Evolutionary conservation across 2,329 filamentous ascomycete species (phyloP).

Genomic region (Trichoderma sp.): DNA sequence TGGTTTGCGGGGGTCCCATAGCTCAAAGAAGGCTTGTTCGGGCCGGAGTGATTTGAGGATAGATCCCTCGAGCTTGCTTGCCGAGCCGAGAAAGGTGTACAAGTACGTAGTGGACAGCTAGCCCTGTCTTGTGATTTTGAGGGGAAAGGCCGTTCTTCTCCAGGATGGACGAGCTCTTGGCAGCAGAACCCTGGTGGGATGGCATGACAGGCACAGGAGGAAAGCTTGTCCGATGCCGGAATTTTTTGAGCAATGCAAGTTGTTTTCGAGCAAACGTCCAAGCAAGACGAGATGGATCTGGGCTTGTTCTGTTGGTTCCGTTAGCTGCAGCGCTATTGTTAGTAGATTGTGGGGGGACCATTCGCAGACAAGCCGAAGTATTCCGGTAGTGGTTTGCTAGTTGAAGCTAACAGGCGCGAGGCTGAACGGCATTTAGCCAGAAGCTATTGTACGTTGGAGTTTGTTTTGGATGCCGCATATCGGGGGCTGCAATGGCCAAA

Average conservation of each 20-base stretch:
- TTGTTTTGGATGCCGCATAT: conserved; percentile 1
- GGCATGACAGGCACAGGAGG: not conserved
- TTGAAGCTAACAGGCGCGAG: conserved; percentile 2
- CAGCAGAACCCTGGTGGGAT: not conserved
- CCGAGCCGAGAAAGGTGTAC: conserved; percentile 6
- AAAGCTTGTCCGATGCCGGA: conserved; percentile 12
- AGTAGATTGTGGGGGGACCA: conserved; percentile 22
- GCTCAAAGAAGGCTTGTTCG: not conserved
- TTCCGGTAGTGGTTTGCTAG: conserved; percentile 20
- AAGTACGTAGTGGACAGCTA: not conserved
- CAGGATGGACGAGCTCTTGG: not conserved
- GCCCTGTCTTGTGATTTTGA: conserved; percentile 13
- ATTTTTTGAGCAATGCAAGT: not conserved
- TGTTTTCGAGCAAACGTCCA: not conserved
- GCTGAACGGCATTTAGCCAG: not conserved
- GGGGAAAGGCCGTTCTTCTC: not conserved
- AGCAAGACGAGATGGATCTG: conserved; percentile 1
- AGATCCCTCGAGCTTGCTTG: conserved; percentile 2
- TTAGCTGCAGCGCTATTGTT: conserved; percentile 19
- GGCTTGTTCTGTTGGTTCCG: conserved; percentile 4
- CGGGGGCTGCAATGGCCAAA: not conserved
- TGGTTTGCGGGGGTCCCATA: conserved; percentile 4
- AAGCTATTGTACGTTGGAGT: not conserved
- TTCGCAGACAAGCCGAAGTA: conserved; percentile 13
- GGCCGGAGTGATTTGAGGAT: not conserved